Base-by-base conservation (phyloP, 257 asterid species). In the Rehmannia glutinosa region DNA sequence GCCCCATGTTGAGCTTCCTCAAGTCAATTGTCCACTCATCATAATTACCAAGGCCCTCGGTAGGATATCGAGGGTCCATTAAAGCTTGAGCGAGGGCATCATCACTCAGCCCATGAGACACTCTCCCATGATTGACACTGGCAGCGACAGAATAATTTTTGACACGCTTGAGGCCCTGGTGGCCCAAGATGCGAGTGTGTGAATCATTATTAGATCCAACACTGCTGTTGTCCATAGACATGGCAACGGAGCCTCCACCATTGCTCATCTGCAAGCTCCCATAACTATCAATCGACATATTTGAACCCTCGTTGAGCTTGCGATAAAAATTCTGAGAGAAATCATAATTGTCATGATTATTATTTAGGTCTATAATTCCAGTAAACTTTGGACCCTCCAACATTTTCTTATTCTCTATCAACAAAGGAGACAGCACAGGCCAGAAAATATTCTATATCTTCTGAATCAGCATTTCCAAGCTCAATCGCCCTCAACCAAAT, bases 401-500 rank as follows among this genome's bases (percentile, higher is more conserved):
- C 57, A 51, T 51, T 51, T 51, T 51, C 6, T 9, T 51, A 32
- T 73, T 17, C 51, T 32, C 33, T 25, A 36, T 69, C 35, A 74
- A 42, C 66, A 74, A 50, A 53, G 43, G 16, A n/a, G 52, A 62
- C 60, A 65, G 72, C 73, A 67, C 52, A n/a, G n/a, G n/a, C 70
- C 73, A 45, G 32, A 51, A 53, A 77, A 46, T 49, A 46, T 32
- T 59, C 72, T 57, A 63, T 54, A 63, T 43, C 77, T 70, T 75
- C 87, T 64, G 86, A 87, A 83, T 70, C 46, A 76, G 83, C 61
- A 77, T 64, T 50, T 69, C 70, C 70, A 51, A 28, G 56, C 77
- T 75, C 60, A 77, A 68, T n/a, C 73, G 69, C 65, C 51, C 71
- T 70, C 68, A 64, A 58, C 45, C 56, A 54, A 75, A 66, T 25